These are phyloP conservation scores for Gonapodya sp. DNA, from an alignment of 192 early-diverging fungal species.

Conservation along the genomic window DNA sequence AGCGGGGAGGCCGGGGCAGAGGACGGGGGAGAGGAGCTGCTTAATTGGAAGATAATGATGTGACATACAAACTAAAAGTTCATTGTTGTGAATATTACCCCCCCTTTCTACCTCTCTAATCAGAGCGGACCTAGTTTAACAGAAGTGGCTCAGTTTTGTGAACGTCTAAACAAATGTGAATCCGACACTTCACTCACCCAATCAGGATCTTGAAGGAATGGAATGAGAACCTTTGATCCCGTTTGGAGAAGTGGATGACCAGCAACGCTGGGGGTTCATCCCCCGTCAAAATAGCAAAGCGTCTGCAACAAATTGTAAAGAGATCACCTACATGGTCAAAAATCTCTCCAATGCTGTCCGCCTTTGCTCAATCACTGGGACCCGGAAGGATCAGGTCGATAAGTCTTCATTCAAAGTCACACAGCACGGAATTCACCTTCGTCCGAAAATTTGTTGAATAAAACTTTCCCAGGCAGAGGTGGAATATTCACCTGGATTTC, in stretches of 20 bases:
- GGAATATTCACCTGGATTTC: constrained; percentile 79
- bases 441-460: constrained; percentile 88
- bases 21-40: not conserved
- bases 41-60: no score
- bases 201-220: constrained; percentile 69
- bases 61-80: not conserved
- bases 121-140: not conserved
- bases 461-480: constrained; percentile 90
- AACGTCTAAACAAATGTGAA: no score
- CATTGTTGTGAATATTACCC: not conserved
- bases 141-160: no score
- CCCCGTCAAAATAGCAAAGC: no score
- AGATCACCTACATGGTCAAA: constrained; percentile 72
- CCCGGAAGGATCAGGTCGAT: not conserved
- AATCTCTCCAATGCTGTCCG: constrained; percentile 87
- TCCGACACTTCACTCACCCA: not conserved
- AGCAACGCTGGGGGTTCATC: constrained; percentile 62
- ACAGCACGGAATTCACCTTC: constrained; percentile 24
- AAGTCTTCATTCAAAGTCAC: not conserved
- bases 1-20: not conserved
- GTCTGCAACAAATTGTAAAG: no score
- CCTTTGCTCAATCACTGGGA: constrained; percentile 87
- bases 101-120: no score
- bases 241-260: constrained; percentile 97
- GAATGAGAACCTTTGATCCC: constrained; percentile 83